These are phyloP conservation scores for Backusella liffmaniae DNA, from an alignment of 192 early-diverging fungal genomes.

Conservation along the genomic window DNA sequence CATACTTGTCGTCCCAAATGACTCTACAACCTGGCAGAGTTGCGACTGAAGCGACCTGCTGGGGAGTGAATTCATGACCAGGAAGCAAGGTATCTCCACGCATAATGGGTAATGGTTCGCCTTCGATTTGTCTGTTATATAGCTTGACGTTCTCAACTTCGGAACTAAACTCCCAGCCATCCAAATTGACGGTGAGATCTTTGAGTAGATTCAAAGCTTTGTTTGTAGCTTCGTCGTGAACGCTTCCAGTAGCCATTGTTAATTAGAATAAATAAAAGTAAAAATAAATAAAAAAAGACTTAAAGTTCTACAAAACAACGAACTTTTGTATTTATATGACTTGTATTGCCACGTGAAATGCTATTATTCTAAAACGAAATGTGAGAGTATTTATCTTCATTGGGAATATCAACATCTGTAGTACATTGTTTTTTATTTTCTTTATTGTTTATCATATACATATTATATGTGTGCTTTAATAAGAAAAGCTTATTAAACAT, in stretches of 20 bases:
- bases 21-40: conserved; percentile 44
- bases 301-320: background rate
- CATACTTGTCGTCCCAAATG: conserved; percentile 42
- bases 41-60: conserved; percentile 45
- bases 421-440: background rate
- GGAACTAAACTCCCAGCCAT: conserved; percentile 49
- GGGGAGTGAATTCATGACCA: conserved; percentile 40
- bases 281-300: background rate
- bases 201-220: conserved; percentile 39
- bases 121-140: conserved; percentile 42
- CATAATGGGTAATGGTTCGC: conserved; percentile 43
- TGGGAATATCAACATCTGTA: background rate
- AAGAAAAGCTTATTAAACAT: too few relatives aligned
- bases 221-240: background rate
- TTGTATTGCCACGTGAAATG: background rate
- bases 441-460: too few relatives aligned
- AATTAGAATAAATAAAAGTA: background rate
- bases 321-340: background rate
- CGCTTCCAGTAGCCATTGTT: background rate
- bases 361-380: background rate
- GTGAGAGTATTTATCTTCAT: background rate
- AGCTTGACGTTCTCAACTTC: conserved; percentile 47
- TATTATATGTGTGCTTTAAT: too few relatives aligned
- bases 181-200: conserved; percentile 37
- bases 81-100: conserved; percentile 48